These are phyloP conservation scores for Morella rubra DNA, from an alignment of 306 rosid genomes.

Conservation along the genomic window DNA sequence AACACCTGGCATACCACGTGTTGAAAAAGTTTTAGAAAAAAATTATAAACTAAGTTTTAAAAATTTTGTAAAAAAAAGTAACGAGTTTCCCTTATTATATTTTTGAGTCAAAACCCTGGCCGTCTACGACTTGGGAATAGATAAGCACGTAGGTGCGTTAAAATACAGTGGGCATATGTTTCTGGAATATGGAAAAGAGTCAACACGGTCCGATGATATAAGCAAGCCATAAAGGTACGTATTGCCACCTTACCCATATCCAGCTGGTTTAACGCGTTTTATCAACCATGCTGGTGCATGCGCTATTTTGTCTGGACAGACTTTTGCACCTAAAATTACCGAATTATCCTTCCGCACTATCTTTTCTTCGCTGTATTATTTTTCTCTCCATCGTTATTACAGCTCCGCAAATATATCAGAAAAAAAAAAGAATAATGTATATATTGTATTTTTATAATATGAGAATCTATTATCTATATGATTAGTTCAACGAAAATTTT, in stretches of 20 bases:
- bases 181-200: no score
- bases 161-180: neutral
- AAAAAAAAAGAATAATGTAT: no score
- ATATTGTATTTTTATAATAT: no score
- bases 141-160: neutral
- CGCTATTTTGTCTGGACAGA: neutral
- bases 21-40: no score
- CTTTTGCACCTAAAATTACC: neutral
- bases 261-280: constrained; percentile 20
- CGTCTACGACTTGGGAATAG: no score
- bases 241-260: neutral
- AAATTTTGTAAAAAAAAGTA: no score
- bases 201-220: neutral
- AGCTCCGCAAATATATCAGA: neutral
- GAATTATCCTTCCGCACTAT: neutral
- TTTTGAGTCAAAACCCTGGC: no score
- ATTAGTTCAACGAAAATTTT: neutral
- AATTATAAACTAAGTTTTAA: no score
- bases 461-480: no score
- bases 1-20: no score
- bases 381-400: neutral
- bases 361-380: neutral
- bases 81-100: no score
- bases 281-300: neutral
- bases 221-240: no score